Evolutionary conservation across 768 basidiomycete genomes (phyloP), one percentile per base, ranked within the genome.

Genomic region (Leccinum ochraceum): DNA sequence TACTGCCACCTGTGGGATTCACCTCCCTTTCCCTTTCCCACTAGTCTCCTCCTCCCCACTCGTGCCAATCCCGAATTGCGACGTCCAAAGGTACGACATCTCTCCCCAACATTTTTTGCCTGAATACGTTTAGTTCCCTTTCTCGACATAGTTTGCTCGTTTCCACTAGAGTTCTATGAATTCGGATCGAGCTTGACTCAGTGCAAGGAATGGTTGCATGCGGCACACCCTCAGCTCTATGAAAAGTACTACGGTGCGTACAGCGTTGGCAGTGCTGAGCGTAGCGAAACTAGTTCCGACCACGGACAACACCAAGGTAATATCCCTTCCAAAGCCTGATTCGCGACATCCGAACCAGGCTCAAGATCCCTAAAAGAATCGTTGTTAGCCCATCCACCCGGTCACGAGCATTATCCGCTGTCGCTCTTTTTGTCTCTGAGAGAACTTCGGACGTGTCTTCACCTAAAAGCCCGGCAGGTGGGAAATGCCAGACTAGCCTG

Each of bases 121-220:
- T 64, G 9, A 65, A 20, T 44, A n/a, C 37, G 17, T 53, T 34
- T 39, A 39, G 1, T 3, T 17, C 37, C 16, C 37, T 49, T 16
- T 55, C 59, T 59, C 53, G 9, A 22, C 46, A 0, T 63, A 90
- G 93, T 98, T 46, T 98, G 96, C 85, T 81, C 88, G 10, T 90
- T 89, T 71, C 96, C 96, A 1, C 83, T 86, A 34, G 96, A 99
- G 78, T 98, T 95, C 77, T 99, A 95, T 78, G 94, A 97, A 76
- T 99, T 98, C 67, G 94, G 94, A 14, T 86, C 89, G 22, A 89
- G 87, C 63, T 68, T 95, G 58, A 92, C 94, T 22, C 85, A 84
- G 72, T 98, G 96, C 78, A 98, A 97, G 74, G 87, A 93, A 63
- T 95, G 93, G 93, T 75, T 98, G 57, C 83, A 89, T 63, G 85